These are phyloP conservation scores for Diversispora epigaea DNA, from an alignment of 192 early-diverging fungal species.

Conservation along the genomic window DNA sequence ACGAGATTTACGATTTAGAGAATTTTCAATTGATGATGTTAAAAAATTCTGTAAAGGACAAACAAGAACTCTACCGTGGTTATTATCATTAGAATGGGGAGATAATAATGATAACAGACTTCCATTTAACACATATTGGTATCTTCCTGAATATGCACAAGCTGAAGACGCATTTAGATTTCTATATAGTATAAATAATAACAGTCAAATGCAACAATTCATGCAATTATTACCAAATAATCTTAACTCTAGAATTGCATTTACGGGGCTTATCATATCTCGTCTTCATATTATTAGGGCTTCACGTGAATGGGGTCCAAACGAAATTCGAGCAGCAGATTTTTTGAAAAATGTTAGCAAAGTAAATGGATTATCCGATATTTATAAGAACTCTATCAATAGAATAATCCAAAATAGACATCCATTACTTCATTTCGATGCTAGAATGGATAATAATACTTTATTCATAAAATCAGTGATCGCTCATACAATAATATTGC, in stretches of 20 bases:
- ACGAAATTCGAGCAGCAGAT: not conserved
- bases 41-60: slow-evolving; percentile 23
- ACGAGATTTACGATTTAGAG: slow-evolving; percentile 11
- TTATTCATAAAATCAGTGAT: no score
- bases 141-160: not conserved
- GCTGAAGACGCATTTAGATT: slow-evolving; percentile 3
- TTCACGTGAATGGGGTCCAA: slow-evolving; percentile 16
- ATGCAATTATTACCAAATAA: not conserved
- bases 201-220: not conserved
- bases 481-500: no score
- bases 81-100: slow-evolving; percentile 11
- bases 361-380: not conserved
- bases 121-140: slow-evolving; percentile 26
- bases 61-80: slow-evolving; percentile 7
- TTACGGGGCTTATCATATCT: slow-evolving; percentile 12
- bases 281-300: slow-evolving; percentile 14
- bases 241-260: not conserved
- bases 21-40: slow-evolving; percentile 22
- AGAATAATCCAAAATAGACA: slow-evolving; percentile 2
- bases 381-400: not conserved
- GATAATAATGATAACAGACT: slow-evolving; percentile 6
- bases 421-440: slow-evolving; percentile 8
- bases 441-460: not conserved
- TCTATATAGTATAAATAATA: not conserved
- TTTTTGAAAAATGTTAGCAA: not conserved